Percentiles rank a stretch among this genome's conserved stretches.
phyloP scores from a whole-genome alignment of 176 grass and related monocot genomes.

The Eragrostis curvula region DNA sequence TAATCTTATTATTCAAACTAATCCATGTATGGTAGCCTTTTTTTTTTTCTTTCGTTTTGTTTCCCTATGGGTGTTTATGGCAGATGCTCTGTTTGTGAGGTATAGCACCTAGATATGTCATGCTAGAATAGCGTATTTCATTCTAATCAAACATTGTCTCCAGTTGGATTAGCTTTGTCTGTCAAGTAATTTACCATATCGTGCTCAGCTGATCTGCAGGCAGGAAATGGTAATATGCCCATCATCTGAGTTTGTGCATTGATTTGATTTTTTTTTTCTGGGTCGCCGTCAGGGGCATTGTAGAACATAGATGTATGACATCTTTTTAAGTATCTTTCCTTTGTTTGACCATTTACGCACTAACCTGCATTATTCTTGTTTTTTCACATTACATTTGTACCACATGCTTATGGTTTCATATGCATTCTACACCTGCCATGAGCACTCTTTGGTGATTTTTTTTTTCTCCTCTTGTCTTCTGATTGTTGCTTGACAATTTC shows the following conservation, averaged over 20 bases:
- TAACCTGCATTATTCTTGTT: background rate
- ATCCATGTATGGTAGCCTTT: background rate
- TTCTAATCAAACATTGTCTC: conserved; percentile 6
- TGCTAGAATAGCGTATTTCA: background rate
- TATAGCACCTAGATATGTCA: background rate
- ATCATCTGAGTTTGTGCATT: conserved; percentile 20
- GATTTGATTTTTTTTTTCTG: background rate
- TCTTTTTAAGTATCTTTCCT: background rate
- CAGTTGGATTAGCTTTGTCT: background rate
- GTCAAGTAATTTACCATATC: background rate
- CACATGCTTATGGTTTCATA: background rate
- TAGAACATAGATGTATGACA: background rate
- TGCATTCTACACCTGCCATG: background rate
- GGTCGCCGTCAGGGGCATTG: background rate
- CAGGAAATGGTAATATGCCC: background rate
- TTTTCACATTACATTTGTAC: background rate
- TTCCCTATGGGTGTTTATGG: background rate
- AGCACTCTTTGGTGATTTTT: background rate
- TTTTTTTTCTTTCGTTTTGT: background rate
- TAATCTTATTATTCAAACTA: background rate
- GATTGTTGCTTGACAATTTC: background rate
- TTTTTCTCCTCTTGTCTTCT: background rate
- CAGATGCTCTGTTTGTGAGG: background rate
- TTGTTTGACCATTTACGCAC: background rate
- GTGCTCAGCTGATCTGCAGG: background rate